Base-by-base conservation (phyloP, 768 basidiomycete genomes). In the Saitozyma sp. region DNA sequence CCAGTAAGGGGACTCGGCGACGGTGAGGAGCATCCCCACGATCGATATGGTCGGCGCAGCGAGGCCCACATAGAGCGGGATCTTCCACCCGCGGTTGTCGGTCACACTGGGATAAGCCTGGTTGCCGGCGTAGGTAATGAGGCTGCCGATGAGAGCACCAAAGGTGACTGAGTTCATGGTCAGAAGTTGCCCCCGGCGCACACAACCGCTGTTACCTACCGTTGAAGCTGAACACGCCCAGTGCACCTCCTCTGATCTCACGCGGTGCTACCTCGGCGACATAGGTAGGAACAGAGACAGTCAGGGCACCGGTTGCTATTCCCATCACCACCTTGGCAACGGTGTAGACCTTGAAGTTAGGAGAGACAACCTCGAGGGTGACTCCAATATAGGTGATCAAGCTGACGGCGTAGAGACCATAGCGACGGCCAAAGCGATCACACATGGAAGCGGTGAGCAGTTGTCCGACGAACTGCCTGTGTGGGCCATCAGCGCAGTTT, bases 301-400 rank as follows among this genome's bases (percentile, higher is more conserved):
- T 63, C 55, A 68, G 61, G 19, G 57, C 42, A 8, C 64, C 67
- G 0, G 67, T 69, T 3, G 56, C 61, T 41, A 60, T 61, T 6
- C 63, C 67, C 3, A 69, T 53, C 13, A 69, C 64, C 40, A 69
- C 57, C 63, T 68, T 69, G 50, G 59, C 49, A 1, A 60, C 67
- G 20, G 64, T 51, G 64, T 61, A 65, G 13, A 54, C 50, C 50
- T 69, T 38, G 60, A 57, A 69, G 37, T 50, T 46, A 37, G 38
- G 57, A 6, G 64, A 64, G 38, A 65, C 57, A 38, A 69, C 55
- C 46, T 69, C 64, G 16, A 65, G 57, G 29, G 61, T 52, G 57
- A 63, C 64, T 2, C 61, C 64, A 43, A 63, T 50, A 41, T 65
- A 69, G 58, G 58, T 65, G 10, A n/a, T 58, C 51, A 67, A 62